Conservation (phyloP, 192 early-diverging fungal species). For the Rhizophagus prolifer region DNA sequence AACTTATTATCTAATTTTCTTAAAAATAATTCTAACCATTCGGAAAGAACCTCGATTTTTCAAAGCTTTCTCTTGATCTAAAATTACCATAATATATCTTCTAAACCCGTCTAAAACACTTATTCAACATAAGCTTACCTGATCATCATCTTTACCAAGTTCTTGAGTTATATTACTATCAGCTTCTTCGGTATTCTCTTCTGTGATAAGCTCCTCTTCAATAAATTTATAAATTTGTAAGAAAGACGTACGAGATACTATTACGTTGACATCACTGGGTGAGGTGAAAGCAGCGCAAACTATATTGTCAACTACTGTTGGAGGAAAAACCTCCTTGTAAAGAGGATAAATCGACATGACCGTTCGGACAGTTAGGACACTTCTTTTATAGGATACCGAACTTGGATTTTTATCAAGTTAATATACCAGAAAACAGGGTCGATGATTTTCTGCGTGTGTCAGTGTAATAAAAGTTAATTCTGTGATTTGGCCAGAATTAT, state of each 20-base stretch:
- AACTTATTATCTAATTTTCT: background rate
- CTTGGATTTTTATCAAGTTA: too few relatives aligned
- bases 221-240: conserved; percentile 69
- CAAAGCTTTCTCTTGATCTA: background rate
- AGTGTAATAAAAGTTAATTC: too few relatives aligned
- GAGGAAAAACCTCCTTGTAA: conserved; percentile 61
- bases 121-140: conserved; percentile 26
- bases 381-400: too few relatives aligned
- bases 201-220: conserved; percentile 43
- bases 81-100: background rate
- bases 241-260: conserved; percentile 62
- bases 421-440: too few relatives aligned
- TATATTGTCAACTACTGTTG: conserved; percentile 61
- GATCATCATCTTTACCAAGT: conserved; percentile 36
- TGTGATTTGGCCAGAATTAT: too few relatives aligned
- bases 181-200: conserved; percentile 31
- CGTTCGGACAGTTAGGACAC: too few relatives aligned
- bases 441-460: too few relatives aligned
- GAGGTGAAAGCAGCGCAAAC: conserved; percentile 62
- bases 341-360: conserved; percentile 54
- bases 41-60: background rate
- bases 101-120: background rate
- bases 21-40: background rate
- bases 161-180: conserved; percentile 26
- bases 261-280: conserved; percentile 59